phyloP scores from a whole-genome alignment of 441 rosid species.

The Biscutella laevigata region DNA sequence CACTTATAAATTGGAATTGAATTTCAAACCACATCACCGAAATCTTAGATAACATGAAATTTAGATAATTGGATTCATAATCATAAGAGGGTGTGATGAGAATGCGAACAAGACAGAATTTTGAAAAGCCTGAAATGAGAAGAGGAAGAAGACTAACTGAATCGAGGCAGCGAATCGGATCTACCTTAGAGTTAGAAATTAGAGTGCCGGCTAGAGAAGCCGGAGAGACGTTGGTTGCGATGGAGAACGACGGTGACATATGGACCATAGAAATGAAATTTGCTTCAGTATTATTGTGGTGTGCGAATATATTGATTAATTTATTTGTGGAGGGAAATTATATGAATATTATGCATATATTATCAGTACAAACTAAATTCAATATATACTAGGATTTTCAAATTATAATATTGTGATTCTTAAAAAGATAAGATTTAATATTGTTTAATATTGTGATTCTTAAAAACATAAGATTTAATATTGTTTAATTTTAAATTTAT shows the following conservation, averaged over 20 bases:
- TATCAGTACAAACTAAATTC: too few species aligned
- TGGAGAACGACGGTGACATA: constrained; percentile 24
- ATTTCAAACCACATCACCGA: background rate
- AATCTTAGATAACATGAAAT: background rate
- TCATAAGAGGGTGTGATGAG: too few species aligned
- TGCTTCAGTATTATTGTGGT: background rate
- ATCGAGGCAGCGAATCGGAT: background rate
- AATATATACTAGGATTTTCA: too few species aligned
- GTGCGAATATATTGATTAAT: background rate
- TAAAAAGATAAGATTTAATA: too few species aligned
- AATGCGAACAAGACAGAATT: too few species aligned
- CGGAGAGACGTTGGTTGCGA: constrained; percentile 23
- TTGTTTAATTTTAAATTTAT: too few species aligned
- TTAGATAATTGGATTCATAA: background rate
- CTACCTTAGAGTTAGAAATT: constrained; percentile 8
- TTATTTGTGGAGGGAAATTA: constrained; percentile 12
- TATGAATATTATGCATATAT: too few species aligned
- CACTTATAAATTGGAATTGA: background rate
- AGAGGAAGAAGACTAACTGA: background rate
- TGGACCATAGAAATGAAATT: constrained; percentile 8
- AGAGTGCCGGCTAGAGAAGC: constrained; percentile 15
- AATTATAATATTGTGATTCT: too few species aligned
- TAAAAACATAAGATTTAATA: too few species aligned
- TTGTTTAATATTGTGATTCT: too few species aligned
- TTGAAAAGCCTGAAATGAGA: background rate